Evolutionary conservation across 441 rosid species (phyloP).

Genomic region (Gossypium gossypioides): DNA sequence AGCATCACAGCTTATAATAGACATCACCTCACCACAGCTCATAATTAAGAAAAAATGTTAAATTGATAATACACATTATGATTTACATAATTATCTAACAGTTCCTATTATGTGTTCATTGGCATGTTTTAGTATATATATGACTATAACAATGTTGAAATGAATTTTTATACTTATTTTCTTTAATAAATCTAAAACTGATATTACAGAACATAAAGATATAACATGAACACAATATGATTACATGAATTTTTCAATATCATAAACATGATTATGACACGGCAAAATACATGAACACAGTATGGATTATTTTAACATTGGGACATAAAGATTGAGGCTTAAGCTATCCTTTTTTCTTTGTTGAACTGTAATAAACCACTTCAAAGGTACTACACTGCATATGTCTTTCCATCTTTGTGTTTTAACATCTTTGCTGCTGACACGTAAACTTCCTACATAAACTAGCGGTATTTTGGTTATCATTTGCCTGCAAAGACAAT

Average conservation of each 20-base stretch:
- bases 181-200: neutral
- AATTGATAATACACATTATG: neutral
- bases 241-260: neutral
- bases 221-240: neutral
- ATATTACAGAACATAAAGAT: neutral
- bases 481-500: neutral
- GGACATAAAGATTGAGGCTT: neutral
- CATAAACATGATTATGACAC: neutral
- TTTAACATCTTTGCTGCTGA: neutral
- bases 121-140: neutral
- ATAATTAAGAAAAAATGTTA: no score
- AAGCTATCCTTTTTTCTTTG: neutral
- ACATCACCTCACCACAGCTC: no score
- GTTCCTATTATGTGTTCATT: neutral
- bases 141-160: neutral
- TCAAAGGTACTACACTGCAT: neutral
- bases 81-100: neutral
- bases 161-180: neutral
- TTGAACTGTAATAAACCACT: neutral
- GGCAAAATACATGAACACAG: neutral
- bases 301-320: neutral
- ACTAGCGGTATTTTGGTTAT: neutral
- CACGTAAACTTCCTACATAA: neutral
- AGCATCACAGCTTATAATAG: no score
- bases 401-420: neutral